A percentile compares a stretch with the other conserved stretches of the same genome.
These are phyloP conservation scores for Thermothelomyces thermophilus DNA, from an alignment of 2,329 filamentous ascomycete species.

Conservation along the genomic window DNA sequence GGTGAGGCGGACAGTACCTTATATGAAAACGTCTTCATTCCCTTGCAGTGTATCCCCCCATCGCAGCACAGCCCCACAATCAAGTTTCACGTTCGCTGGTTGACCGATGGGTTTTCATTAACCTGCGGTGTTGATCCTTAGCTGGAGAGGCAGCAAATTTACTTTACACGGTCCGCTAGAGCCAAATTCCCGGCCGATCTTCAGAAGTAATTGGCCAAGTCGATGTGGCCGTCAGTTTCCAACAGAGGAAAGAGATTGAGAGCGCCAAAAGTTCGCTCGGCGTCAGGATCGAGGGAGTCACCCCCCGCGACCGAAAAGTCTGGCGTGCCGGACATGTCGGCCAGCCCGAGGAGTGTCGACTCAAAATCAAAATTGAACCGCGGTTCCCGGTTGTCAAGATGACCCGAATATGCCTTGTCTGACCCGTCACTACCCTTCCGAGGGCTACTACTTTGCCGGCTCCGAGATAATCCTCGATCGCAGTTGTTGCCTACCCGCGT, in stretches of 20 bases:
- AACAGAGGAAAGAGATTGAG: conserved; percentile 47
- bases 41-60: too few relatives aligned
- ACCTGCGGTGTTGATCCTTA: too few relatives aligned
- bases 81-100: too few relatives aligned
- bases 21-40: too few relatives aligned
- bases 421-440: neutral
- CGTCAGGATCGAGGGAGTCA: conserved; percentile 33
- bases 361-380: conserved; percentile 24
- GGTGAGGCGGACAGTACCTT: too few relatives aligned
- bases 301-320: conserved; percentile 35
- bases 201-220: conserved; percentile 38
- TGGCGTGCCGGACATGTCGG: conserved; percentile 36
- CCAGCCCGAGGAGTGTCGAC: conserved; percentile 27
- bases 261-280: conserved; percentile 37
- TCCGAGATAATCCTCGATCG: neutral
- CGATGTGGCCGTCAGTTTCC: conserved; percentile 47
- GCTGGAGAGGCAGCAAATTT: too few relatives aligned
- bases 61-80: too few relatives aligned
- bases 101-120: too few relatives aligned
- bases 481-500: neutral
- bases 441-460: neutral
- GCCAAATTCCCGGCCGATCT: neutral
- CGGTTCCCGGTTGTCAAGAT: conserved; percentile 8
- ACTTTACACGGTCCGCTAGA: too few relatives aligned
- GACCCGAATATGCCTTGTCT: conserved; percentile 5